A percentile compares a stretch with the other conserved stretches of the same genome.
Evolutionary conservation across 495 filamentous ascomycete species (phyloP).

Genomic region (Filosporella fistucella): DNA sequence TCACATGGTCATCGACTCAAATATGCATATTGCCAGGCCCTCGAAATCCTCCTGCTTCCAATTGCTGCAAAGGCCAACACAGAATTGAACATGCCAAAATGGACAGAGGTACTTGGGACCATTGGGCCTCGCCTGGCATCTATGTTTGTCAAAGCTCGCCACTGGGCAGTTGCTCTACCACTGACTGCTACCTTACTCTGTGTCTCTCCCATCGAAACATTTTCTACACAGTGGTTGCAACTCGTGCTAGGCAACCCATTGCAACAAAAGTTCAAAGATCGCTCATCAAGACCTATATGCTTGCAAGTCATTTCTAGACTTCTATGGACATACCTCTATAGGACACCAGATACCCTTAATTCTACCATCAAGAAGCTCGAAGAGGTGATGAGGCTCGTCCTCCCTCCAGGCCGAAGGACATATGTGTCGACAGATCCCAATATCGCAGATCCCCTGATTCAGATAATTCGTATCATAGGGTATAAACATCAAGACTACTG

Average conservation of each 20-base stretch:
- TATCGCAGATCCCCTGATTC: conserved; percentile 82
- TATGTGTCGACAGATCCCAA: conserved; percentile 76
- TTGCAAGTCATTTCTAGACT: conserved; percentile 87
- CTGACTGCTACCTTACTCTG: conserved; percentile 81
- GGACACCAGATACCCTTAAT: conserved; percentile 66
- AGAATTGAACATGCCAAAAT: conserved; percentile 73
- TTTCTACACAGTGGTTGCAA: conserved; percentile 80
- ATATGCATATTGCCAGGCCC: conserved; percentile 85
- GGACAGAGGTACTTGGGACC: conserved; percentile 76
- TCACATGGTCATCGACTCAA: conserved; percentile 86
- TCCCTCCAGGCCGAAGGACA: conserved; percentile 70
- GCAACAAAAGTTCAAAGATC: conserved; percentile 77
- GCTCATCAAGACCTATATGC: conserved; percentile 70
- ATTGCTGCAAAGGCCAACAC: conserved; percentile 74
- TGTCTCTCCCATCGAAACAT: conserved; percentile 77
- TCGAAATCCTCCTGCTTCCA: conserved; percentile 83
- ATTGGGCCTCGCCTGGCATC: conserved; percentile 71
- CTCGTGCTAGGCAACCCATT: conserved; percentile 70
- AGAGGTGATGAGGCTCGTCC: conserved; percentile 75
- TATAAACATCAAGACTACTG: conserved; percentile 91
- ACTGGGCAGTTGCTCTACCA: conserved; percentile 86
- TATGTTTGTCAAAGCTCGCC: conserved; percentile 84
- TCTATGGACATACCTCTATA: conserved; percentile 95
- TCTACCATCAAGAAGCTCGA: conserved; percentile 75
- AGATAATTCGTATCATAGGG: conserved; percentile 92